Evolutionary conservation across 2,329 filamentous ascomycete genomes (phyloP).

Genomic region (Ciborinia camelliae): DNA sequence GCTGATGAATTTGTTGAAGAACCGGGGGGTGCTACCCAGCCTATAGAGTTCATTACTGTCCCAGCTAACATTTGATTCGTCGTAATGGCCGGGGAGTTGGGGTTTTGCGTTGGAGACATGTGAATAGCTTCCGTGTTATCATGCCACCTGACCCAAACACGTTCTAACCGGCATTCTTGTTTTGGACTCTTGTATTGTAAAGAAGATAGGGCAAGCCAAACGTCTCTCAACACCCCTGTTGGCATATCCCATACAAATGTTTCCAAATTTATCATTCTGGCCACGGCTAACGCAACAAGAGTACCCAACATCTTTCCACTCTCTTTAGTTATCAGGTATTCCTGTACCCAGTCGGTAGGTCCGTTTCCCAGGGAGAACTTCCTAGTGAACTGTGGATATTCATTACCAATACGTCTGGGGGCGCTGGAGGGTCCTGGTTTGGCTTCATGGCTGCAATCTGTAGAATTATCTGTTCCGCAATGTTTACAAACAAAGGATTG

Average conservation of each 20-base stretch:
- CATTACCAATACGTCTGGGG: constrained; percentile 58
- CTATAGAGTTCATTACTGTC: constrained; percentile 44
- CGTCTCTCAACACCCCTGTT: constrained; percentile 74
- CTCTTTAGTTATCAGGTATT: constrained; percentile 79
- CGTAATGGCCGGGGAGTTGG: constrained; percentile 26
- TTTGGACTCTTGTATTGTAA: constrained; percentile 55
- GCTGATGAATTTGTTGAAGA: constrained; percentile 25
- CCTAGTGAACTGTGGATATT: constrained; percentile 74
- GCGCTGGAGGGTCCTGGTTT: constrained; percentile 21
- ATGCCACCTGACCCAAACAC: constrained; percentile 80
- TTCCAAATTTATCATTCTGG: constrained; percentile 77
- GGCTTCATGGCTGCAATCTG: constrained; percentile 31
- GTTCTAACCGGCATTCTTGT: constrained; percentile 64
- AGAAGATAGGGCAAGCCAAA: constrained; percentile 75
- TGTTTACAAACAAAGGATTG: constrained; percentile 36
- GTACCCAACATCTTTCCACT: constrained; percentile 87
- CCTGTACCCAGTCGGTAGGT: constrained; percentile 71
- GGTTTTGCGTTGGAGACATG: constrained; percentile 29
- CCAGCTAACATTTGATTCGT: constrained; percentile 36
- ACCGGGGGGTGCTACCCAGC: constrained; percentile 39
- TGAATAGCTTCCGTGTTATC: constrained; percentile 53
- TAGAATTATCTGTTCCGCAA: constrained; percentile 34
- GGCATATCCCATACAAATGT: constrained; percentile 89
- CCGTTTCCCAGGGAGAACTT: constrained; percentile 87
- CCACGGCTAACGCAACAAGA: constrained; percentile 73